A percentile compares a stretch with the other conserved stretches of the same genome.
phyloP scores from a whole-genome alignment of 768 basidiomycete genomes.

The Lactifluus subvellereus region DNA sequence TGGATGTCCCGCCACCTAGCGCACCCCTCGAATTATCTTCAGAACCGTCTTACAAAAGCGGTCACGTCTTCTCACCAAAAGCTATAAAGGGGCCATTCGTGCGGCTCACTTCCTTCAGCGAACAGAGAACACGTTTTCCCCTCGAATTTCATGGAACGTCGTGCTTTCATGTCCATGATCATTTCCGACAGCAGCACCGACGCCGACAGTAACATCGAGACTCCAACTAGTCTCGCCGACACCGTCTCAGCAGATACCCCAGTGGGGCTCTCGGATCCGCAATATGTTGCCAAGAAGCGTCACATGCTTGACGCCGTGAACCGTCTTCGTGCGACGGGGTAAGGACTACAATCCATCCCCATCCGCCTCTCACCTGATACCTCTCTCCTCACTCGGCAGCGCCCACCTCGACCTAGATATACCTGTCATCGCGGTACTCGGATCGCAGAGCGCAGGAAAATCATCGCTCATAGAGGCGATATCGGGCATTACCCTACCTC shows the following conservation, averaged over 20 bases:
- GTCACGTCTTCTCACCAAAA: background rate
- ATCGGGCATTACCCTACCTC: conserved; percentile 63
- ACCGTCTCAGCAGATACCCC: conserved; percentile 15
- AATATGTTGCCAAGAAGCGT: conserved; percentile 38
- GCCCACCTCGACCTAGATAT: conserved; percentile 67
- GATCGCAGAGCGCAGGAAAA: conserved; percentile 69
- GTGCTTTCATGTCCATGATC: background rate
- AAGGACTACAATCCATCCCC: conserved; percentile 8
- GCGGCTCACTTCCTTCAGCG: background rate
- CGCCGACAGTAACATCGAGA: background rate
- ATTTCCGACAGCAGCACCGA: background rate
- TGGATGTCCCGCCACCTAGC: background rate
- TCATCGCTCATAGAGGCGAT: conserved; percentile 75
- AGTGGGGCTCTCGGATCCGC: conserved; percentile 50
- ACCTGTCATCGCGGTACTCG: conserved; percentile 71
- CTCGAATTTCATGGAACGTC: background rate
- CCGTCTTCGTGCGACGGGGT: conserved; percentile 59
- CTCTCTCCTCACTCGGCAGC: conserved; percentile 32
- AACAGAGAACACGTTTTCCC: background rate
- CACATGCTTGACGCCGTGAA: conserved; percentile 56
- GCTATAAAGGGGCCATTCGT: background rate
- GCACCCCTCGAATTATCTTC: background rate
- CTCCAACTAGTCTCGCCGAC: background rate
- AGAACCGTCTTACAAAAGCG: background rate
- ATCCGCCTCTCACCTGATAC: background rate